These are phyloP conservation scores for Marsdenia floribunda DNA, from an alignment of 257 asterid species.

Conservation along the genomic window DNA sequence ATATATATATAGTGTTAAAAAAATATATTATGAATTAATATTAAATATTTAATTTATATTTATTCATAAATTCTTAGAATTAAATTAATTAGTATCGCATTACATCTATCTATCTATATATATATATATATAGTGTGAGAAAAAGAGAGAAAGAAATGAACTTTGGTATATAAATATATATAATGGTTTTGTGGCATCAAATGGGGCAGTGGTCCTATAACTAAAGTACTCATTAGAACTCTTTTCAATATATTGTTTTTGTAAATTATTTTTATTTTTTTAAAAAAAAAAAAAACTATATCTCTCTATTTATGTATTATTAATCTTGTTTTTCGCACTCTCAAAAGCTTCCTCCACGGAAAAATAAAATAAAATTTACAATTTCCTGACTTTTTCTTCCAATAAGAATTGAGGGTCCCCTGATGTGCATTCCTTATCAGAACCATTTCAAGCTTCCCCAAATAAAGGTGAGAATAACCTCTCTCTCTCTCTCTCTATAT, in stretches of 20 bases:
- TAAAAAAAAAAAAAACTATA: too few species aligned
- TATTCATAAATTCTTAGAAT: too few species aligned
- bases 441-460: constrained; percentile 4
- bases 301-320: neutral
- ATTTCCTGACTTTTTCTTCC: neutral
- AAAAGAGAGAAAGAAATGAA: constrained; percentile 12
- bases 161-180: neutral
- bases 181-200: constrained; percentile 25
- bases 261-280: neutral
- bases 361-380: neutral
- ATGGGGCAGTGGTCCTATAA: constrained; percentile 21
- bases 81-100: too few species aligned
- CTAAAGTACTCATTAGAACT: constrained; percentile 4
- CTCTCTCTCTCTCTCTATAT: too few species aligned
- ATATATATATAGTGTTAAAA: too few species aligned
- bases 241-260: neutral
- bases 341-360: constrained; percentile 20
- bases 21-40: too few species aligned
- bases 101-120: neutral
- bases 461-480: neutral
- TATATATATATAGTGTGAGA: neutral
- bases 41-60: too few species aligned
- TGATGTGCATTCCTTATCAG: constrained; percentile 7
- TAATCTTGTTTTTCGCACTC: neutral
- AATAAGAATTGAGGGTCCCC: constrained; percentile 13